phyloP scores from a whole-genome alignment of 371 early-diverging fungal genomes.

The Mucor plumbeus region DNA sequence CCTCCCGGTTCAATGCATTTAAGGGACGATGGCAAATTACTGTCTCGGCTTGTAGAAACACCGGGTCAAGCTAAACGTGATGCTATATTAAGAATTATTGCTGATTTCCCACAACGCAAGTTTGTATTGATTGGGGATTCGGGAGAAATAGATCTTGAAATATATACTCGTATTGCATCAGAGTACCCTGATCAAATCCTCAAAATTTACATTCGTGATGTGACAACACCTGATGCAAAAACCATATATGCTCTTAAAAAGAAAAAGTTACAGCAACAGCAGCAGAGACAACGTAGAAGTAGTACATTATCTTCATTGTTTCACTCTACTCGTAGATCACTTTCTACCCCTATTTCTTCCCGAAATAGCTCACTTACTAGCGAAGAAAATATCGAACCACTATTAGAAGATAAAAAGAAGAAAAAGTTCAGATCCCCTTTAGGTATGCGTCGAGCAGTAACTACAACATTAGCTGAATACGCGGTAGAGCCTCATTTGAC shows the following conservation, averaged over 20 bases:
- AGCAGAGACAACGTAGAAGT: not conserved
- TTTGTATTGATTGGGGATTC: slow-evolving; percentile 92
- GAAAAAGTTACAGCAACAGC: not conserved
- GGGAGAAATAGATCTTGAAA: slow-evolving; percentile 91
- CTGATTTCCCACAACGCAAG: slow-evolving; percentile 81
- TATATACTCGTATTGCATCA: slow-evolving; percentile 68
- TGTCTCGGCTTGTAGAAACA: slow-evolving; percentile 40
- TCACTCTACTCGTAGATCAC: slow-evolving; percentile 13
- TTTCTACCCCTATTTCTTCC: slow-evolving; percentile 1
- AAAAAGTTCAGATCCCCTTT: slow-evolving; percentile 16
- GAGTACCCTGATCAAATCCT: slow-evolving; percentile 70
- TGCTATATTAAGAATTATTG: slow-evolving; percentile 58
- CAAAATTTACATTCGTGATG: slow-evolving; percentile 88
- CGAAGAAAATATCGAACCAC: not conserved
- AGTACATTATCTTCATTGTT: slow-evolving; percentile 9
- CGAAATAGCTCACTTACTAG: slow-evolving; percentile 1
- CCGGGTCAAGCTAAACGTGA: slow-evolving; percentile 63
- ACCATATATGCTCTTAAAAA: not conserved
- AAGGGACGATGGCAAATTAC: slow-evolving; percentile 57
- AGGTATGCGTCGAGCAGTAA: slow-evolving; percentile 24
- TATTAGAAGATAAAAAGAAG: not conserved
- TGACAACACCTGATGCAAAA: slow-evolving; percentile 45
- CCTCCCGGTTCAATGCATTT: slow-evolving; percentile 84
- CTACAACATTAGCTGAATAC: slow-evolving; percentile 21
- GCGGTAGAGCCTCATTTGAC: slow-evolving; percentile 29